Percentiles rank a stretch among this genome's conserved stretches.
Evolutionary conservation across 176 grass and related monocot species (phyloP).

Genomic region (Aegilops sharonensis): DNA sequence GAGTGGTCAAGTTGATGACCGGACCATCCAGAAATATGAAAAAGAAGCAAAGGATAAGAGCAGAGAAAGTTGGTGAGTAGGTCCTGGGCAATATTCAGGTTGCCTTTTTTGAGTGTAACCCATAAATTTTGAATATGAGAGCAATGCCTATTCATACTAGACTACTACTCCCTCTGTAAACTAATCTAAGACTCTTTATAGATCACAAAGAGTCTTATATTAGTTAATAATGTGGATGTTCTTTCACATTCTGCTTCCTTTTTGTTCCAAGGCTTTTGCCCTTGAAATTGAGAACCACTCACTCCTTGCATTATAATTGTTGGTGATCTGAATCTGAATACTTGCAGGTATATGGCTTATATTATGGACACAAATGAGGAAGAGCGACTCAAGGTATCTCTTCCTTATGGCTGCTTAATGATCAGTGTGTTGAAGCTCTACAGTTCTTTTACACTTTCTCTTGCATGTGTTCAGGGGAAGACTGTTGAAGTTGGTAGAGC

Average conservation of each 20-base stretch:
- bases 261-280: not conserved
- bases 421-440: not conserved
- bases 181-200: too few relatives aligned
- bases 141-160: not conserved
- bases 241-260: not conserved
- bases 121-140: not conserved
- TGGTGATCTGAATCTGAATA: constrained; percentile 1
- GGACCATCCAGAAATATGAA: constrained; percentile 99
- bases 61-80: constrained; percentile 79
- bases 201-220: too few relatives aligned
- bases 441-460: not conserved
- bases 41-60: constrained; percentile 99
- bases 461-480: constrained; percentile 57
- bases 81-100: not conserved
- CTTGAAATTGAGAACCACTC: not conserved
- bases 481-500: constrained; percentile 93
- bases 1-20: constrained; percentile 94
- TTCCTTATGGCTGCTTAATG: constrained; percentile 4
- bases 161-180: too few relatives aligned
- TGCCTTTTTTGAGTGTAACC: not conserved
- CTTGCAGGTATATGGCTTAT: constrained; percentile 97
- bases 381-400: constrained; percentile 73
- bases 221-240: not conserved
- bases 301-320: not conserved
- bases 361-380: constrained; percentile 99